These are phyloP conservation scores for Kodamaea alishanica DNA, from an alignment of 1,139 yeast genomes.

Conservation along the genomic window DNA sequence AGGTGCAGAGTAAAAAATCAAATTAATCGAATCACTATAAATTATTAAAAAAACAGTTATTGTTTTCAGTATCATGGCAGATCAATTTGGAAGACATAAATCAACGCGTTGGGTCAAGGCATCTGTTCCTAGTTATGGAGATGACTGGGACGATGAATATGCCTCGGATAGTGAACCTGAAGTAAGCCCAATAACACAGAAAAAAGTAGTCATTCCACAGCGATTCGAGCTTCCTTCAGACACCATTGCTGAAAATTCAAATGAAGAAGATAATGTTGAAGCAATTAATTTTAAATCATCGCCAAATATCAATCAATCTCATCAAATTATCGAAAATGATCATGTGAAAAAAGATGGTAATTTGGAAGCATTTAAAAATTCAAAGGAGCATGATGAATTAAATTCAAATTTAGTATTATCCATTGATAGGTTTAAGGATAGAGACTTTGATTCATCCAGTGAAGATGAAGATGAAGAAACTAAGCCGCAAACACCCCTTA, in stretches of 20 bases:
- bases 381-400: neutral
- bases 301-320: neutral
- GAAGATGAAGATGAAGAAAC: constrained; percentile 16
- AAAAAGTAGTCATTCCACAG: constrained; percentile 8
- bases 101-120: constrained; percentile 67
- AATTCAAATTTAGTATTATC: constrained; percentile 31
- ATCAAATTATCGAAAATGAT: neutral
- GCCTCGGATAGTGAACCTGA: constrained; percentile 23
- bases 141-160: constrained; percentile 52
- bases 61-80: constrained; percentile 26
- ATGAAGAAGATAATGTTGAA: constrained; percentile 7
- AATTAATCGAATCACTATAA: too few species aligned
- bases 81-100: constrained; percentile 51
- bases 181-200: constrained; percentile 1
- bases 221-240: constrained; percentile 6
- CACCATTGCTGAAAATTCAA: neutral
- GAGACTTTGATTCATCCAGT: constrained; percentile 19
- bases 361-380: too few species aligned
- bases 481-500: neutral
- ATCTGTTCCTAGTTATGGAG: constrained; percentile 55
- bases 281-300: neutral
- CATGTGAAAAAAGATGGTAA: neutral
- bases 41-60: too few species aligned
- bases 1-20: too few species aligned
- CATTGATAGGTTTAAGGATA: constrained; percentile 26